Evolutionary conservation across 1,284 basidiomycete species (phyloP).

Genomic region (Kwoniella shivajii): DNA sequence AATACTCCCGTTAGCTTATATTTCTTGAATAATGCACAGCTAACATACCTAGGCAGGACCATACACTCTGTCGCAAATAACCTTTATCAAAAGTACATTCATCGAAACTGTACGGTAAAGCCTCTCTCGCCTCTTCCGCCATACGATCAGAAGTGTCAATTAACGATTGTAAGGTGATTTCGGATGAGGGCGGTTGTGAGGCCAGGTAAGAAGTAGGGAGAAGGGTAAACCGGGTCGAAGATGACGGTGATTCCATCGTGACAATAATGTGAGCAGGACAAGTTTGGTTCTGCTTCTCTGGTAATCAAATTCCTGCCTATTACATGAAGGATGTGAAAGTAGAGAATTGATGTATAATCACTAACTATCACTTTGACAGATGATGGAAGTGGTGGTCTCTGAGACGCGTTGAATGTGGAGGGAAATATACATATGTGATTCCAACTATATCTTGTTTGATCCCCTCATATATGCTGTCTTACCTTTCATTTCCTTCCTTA

Average conservation of each 20-base stretch:
- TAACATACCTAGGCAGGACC: constrained; percentile 48
- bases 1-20: constrained; percentile 8
- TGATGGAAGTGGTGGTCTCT: no score
- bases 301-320: background rate
- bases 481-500: background rate
- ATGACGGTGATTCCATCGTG: constrained; percentile 9
- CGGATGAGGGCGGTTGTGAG: constrained; percentile 29
- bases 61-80: constrained; percentile 46
- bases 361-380: no score
- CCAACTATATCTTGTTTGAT: background rate
- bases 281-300: no score
- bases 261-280: background rate
- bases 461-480: background rate
- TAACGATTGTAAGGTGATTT: constrained; percentile 45
- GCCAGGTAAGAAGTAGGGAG: constrained; percentile 31
- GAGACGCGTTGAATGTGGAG: background rate
- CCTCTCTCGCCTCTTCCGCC: constrained; percentile 46
- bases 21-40: background rate
- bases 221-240: constrained; percentile 25
- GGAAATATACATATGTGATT: background rate
- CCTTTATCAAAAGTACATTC: constrained; percentile 50
- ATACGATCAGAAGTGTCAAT: constrained; percentile 44
- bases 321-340: background rate
- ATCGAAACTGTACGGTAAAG: constrained; percentile 50
- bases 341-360: no score